Conservation (phyloP, 2,329 filamentous ascomycete species). For the Pseudogymnoascus sp. region DNA sequence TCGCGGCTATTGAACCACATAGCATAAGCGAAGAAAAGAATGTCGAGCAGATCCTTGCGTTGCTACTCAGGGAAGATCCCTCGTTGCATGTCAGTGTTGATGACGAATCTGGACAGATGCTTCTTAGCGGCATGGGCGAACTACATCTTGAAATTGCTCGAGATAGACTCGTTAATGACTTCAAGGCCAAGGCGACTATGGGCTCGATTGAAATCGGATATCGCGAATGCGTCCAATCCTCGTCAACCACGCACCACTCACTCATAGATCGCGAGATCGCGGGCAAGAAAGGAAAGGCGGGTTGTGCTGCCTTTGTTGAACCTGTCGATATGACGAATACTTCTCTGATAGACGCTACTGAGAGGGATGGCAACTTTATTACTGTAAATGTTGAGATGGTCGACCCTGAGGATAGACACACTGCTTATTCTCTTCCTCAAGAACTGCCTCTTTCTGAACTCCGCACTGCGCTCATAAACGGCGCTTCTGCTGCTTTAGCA, state of each 20-base stretch:
- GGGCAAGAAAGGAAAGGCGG: conserved; percentile 69
- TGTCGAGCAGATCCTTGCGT: conserved; percentile 64
- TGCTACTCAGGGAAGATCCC: conserved; percentile 83
- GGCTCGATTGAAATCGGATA: conserved; percentile 93
- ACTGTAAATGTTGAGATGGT: conserved; percentile 40
- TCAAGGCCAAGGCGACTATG: conserved; percentile 78
- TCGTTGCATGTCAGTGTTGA: conserved; percentile 79
- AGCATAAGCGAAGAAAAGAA: conserved; percentile 71
- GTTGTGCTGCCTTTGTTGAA: conserved; percentile 60
- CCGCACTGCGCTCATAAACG: conserved; percentile 58
- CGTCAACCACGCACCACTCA: conserved; percentile 48
- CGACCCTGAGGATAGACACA: conserved; percentile 27
- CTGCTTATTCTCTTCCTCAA: conserved; percentile 43
- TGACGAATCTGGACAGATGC: conserved; percentile 85
- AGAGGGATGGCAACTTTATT: conserved; percentile 64
- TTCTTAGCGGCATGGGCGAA: conserved; percentile 92
- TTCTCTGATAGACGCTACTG: conserved; percentile 36
- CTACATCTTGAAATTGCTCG: conserved; percentile 89
- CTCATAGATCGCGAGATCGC: conserved; percentile 73
- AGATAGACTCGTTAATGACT: conserved; percentile 77
- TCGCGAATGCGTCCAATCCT: conserved; percentile 64
- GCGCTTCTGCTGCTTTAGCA: conserved; percentile 72
- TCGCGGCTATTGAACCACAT: conserved; percentile 81
- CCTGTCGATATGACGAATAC: conserved; percentile 40
- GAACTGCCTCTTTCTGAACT: conserved; percentile 41